These are phyloP conservation scores for Trichoderma virens DNA, from an alignment of 495 filamentous ascomycete species.

Conservation along the genomic window DNA sequence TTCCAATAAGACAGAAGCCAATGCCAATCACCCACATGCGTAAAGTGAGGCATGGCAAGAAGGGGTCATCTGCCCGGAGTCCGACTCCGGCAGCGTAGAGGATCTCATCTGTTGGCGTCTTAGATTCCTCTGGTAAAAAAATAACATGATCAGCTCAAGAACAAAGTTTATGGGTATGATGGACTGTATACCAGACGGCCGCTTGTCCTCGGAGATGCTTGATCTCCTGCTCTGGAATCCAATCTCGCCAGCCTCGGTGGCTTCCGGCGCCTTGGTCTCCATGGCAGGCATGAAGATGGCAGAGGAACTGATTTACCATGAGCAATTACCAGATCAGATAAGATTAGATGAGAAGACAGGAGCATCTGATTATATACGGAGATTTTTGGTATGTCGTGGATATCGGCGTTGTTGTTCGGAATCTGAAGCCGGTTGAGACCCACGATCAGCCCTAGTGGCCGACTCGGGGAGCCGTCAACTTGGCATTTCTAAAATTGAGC, in stretches of 20 bases:
- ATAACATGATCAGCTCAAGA: neutral
- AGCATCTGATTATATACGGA: neutral
- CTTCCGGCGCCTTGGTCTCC: neutral
- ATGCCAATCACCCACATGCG: constrained; percentile 11
- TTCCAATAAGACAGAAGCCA: constrained; percentile 9
- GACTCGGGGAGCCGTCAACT: neutral
- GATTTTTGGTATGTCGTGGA: neutral
- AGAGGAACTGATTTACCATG: neutral
- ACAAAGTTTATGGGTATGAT: neutral
- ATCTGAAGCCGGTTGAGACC: neutral
- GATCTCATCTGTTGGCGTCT: neutral
- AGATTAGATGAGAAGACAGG: neutral
- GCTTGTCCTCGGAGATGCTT: neutral
- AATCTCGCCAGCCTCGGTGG: neutral
- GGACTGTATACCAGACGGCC: constrained; percentile 1
- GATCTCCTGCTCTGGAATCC: neutral
- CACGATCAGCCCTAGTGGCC: neutral
- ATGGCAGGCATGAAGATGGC: neutral
- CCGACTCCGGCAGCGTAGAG: neutral
- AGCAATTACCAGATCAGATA: neutral
- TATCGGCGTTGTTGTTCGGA: neutral
- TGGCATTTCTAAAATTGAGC: neutral
- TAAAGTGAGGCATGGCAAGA: constrained; percentile 4
- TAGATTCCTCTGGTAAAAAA: neutral
- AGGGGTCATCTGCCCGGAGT: constrained; percentile 10